Evolutionary conservation across 345 rosid species (phyloP).

Genomic region (Trapa bicornis): DNA sequence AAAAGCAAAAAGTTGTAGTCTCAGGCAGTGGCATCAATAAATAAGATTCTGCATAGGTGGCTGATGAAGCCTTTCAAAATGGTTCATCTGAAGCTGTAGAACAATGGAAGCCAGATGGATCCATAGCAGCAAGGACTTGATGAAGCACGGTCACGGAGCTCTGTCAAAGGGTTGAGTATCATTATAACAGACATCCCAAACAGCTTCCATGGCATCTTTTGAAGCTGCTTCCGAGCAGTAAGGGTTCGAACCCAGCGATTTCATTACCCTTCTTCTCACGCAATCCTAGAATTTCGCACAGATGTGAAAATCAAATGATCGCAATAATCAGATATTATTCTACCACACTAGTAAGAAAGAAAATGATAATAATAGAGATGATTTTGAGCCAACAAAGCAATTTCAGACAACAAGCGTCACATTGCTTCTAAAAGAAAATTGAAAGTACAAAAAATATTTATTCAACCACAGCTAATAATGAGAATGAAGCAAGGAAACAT

Average conservation of each 20-base stretch:
- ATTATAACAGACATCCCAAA: conserved; percentile 91
- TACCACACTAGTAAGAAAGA: neutral
- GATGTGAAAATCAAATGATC: neutral
- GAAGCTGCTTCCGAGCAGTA: conserved; percentile 72
- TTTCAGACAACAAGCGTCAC: no score
- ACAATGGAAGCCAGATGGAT: neutral
- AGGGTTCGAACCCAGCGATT: conserved; percentile 55
- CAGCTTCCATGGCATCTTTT: conserved; percentile 79
- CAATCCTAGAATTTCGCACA: conserved; percentile 44
- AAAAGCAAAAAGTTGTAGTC: neutral
- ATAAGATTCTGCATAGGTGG: neutral
- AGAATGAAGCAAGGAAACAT: neutral
- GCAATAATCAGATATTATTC: neutral
- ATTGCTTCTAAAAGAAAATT: neutral
- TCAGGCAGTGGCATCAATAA: neutral
- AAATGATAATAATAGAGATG: neutral
- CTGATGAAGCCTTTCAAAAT: neutral
- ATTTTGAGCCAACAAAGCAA: neutral
- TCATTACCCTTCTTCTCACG: conserved; percentile 74
- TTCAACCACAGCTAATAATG: neutral
- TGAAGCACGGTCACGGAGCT: conserved; percentile 50
- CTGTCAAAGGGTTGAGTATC: conserved; percentile 90
- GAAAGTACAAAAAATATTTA: neutral
- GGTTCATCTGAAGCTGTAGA: neutral
- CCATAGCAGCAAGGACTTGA: neutral